Conservation (phyloP, 495 filamentous ascomycete genomes). For the Lineolata rhizophorae region DNA sequence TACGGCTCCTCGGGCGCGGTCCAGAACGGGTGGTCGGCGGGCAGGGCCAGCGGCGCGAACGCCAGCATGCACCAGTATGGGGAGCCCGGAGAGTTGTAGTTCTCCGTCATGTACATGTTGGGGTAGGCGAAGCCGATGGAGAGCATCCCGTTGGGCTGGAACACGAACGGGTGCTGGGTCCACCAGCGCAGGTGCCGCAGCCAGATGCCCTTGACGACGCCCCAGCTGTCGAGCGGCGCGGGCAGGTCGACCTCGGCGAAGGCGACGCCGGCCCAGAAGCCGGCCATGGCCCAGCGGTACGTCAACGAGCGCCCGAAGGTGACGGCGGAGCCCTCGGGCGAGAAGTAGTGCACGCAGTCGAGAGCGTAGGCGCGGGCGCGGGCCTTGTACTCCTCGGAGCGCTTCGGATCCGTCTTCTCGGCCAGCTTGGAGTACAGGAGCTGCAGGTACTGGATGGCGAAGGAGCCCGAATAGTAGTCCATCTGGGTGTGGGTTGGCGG, state of each 20-base stretch:
- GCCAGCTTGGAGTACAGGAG: constrained; percentile 56
- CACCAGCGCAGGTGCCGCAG: constrained; percentile 59
- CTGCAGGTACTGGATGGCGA: constrained; percentile 60
- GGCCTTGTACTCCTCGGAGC: constrained; percentile 46
- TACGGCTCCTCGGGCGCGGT: constrained; percentile 37
- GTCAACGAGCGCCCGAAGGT: constrained; percentile 58
- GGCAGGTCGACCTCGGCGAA: constrained; percentile 55
- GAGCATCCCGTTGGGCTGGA: constrained; percentile 47
- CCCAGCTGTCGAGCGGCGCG: constrained; percentile 47
- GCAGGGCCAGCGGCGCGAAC: constrained; percentile 48
- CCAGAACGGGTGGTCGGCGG: constrained; percentile 55
- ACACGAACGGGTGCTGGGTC: constrained; percentile 50
- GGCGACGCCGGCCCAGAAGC: constrained; percentile 58
- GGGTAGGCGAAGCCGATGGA: constrained; percentile 60
- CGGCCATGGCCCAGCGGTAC: constrained; percentile 64
- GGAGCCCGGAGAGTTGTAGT: constrained; percentile 55
- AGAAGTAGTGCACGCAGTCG: constrained; percentile 57
- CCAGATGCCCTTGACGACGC: constrained; percentile 53
- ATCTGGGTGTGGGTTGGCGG: constrained; percentile 57
- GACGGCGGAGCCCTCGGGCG: constrained; percentile 39
- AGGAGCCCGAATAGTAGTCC: constrained; percentile 66
- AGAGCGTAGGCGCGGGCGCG: constrained; percentile 40
- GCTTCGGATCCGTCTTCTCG: constrained; percentile 39
- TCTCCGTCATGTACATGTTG: constrained; percentile 60
- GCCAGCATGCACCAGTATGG: constrained; percentile 61